Conservation (phyloP, 768 basidiomycete species). For the Melanogaster broomeanus region DNA sequence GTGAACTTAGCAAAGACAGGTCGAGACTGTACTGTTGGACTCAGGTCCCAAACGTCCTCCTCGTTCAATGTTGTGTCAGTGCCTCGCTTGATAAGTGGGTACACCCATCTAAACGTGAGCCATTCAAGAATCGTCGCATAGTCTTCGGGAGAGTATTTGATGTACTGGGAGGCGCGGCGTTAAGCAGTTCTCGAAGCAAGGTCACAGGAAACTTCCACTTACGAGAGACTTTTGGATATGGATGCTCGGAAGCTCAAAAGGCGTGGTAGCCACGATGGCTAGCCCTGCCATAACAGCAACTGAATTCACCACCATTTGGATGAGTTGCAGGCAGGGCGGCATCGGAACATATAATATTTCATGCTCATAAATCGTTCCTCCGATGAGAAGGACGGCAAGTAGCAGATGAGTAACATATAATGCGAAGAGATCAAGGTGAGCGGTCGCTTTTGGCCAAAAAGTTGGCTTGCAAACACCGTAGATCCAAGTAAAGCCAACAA, state of each 20-base stretch:
- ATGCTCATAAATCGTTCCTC: slow-evolving; percentile 9
- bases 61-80: slow-evolving; percentile 30
- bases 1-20: slow-evolving; percentile 41
- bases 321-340: neutral
- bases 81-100: slow-evolving; percentile 37
- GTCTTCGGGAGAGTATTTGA: slow-evolving; percentile 44
- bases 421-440: slow-evolving; percentile 21
- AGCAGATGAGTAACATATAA: slow-evolving; percentile 18
- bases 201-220: slow-evolving; percentile 23
- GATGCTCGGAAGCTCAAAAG: slow-evolving; percentile 58
- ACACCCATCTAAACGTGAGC: slow-evolving; percentile 23
- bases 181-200: neutral
- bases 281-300: neutral
- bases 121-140: slow-evolving; percentile 25
- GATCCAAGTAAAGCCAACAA: slow-evolving; percentile 22
- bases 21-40: slow-evolving; percentile 21
- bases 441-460: slow-evolving; percentile 13
- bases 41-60: slow-evolving; percentile 27
- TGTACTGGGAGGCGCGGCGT: slow-evolving; percentile 39
- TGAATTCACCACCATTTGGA: neutral
- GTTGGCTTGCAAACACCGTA: slow-evolving; percentile 18
- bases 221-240: slow-evolving; percentile 56
- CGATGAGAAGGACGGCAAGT: slow-evolving; percentile 13
- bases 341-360: neutral
- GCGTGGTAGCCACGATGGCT: slow-evolving; percentile 41